phyloP scores from a whole-genome alignment of 495 filamentous ascomycete species.

The Bryoglossum gracile region DNA sequence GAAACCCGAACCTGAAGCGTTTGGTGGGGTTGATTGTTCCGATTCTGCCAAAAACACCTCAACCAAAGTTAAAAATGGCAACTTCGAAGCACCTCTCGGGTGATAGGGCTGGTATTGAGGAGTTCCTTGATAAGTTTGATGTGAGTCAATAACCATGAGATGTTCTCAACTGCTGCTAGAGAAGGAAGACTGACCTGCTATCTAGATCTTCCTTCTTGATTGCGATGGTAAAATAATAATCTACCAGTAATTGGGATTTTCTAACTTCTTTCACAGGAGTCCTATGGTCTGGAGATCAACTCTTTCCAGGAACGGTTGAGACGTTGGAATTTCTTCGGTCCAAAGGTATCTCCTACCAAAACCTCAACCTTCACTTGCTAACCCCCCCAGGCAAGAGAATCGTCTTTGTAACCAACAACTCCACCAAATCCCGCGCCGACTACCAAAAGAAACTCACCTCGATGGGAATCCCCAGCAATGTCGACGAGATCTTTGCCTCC shows the following conservation, averaged over 20 bases:
- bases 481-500: constrained; percentile 91
- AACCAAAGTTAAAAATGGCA: constrained; percentile 13
- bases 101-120: constrained; percentile 61
- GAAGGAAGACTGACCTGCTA: constrained; percentile 4
- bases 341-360: constrained; percentile 48
- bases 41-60: too few species aligned
- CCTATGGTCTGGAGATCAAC: constrained; percentile 87
- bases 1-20: too few species aligned
- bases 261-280: constrained; percentile 56
- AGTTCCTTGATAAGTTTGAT: constrained; percentile 87
- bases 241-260: not conserved
- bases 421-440: constrained; percentile 86
- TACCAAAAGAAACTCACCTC: constrained; percentile 86
- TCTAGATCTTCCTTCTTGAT: constrained; percentile 86
- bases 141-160: constrained; percentile 45
- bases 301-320: constrained; percentile 76
- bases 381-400: constrained; percentile 69
- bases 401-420: constrained; percentile 98
- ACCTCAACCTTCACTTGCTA: constrained; percentile 6
- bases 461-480: constrained; percentile 69
- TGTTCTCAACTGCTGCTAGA: not conserved
- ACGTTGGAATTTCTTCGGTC: constrained; percentile 72
- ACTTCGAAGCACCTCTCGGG: constrained; percentile 72
- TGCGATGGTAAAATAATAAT: constrained; percentile 70
- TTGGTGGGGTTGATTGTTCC: too few species aligned